phyloP scores from a whole-genome alignment of 1,284 basidiomycete species.

The Ceratobasidium sp. region DNA sequence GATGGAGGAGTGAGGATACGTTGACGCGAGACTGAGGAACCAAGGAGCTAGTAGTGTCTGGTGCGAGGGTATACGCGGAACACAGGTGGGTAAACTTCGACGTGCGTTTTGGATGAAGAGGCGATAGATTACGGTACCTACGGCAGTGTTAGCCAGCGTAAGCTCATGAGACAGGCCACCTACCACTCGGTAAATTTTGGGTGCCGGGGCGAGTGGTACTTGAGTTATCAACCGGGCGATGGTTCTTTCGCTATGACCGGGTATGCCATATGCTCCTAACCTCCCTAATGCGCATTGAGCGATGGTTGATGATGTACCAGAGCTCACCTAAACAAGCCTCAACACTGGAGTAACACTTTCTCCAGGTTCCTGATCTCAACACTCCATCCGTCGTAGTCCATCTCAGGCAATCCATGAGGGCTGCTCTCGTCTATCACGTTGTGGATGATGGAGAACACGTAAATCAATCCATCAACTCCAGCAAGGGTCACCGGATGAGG shows the following conservation, averaged over 20 bases:
- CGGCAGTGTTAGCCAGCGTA: conserved; percentile 31
- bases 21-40: conserved; percentile 47
- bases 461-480: no score
- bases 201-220: conserved; percentile 61
- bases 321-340: conserved; percentile 76
- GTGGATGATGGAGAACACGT: no score
- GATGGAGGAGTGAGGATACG: conserved; percentile 46
- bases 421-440: no score
- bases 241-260: conserved; percentile 51
- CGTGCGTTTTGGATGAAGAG: conserved; percentile 63
- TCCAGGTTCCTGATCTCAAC: conserved; percentile 61
- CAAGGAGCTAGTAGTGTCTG: neutral
- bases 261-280: conserved; percentile 58
- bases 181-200: conserved; percentile 71
- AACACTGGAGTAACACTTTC: conserved; percentile 61
- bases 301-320: conserved; percentile 78
- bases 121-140: conserved; percentile 80
- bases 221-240: conserved; percentile 79
- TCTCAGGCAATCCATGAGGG: no score
- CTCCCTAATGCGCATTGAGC: conserved; percentile 80
- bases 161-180: conserved; percentile 49
- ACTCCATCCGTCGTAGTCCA: conserved; percentile 48
- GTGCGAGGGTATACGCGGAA: conserved; percentile 62
- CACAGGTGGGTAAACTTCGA: conserved; percentile 83
- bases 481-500: no score